Conservation (phyloP, 164 flowering plant species). For the Pachysandra terminalis region DNA sequence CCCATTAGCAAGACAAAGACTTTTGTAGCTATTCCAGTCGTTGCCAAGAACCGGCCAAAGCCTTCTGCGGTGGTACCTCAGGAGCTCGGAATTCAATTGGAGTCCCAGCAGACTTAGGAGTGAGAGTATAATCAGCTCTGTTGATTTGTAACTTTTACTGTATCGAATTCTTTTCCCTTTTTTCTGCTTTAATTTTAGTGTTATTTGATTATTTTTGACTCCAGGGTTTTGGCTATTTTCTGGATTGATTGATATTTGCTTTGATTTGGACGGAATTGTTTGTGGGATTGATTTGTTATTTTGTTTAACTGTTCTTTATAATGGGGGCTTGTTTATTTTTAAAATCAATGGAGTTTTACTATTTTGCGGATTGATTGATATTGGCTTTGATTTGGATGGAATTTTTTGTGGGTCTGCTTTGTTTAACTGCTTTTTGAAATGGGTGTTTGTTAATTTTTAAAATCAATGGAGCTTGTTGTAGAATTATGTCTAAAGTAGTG, state of each 20-base stretch:
- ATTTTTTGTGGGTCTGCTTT: no score
- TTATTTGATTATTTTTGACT: no score
- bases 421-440: no score
- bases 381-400: no score
- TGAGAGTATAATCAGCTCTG: not conserved
- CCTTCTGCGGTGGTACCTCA: slow-evolving; percentile 16
- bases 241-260: no score
- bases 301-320: not conserved
- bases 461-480: no score
- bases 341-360: no score
- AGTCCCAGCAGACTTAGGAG: slow-evolving; percentile 37
- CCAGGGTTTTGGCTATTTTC: not conserved
- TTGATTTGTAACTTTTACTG: not conserved
- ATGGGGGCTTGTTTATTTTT: not conserved
- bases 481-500: no score
- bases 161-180: not conserved
- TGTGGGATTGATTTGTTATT: not conserved
- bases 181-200: not conserved
- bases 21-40: slow-evolving; percentile 53
- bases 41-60: slow-evolving; percentile 23
- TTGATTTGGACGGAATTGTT: not conserved
- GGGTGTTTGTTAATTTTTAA: no score
- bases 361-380: no score
- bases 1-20: slow-evolving; percentile 90
- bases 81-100: slow-evolving; percentile 60